These are phyloP conservation scores for Hordeum vulgare DNA, from an alignment of 176 grass and related monocot species.

Conservation along the genomic window DNA sequence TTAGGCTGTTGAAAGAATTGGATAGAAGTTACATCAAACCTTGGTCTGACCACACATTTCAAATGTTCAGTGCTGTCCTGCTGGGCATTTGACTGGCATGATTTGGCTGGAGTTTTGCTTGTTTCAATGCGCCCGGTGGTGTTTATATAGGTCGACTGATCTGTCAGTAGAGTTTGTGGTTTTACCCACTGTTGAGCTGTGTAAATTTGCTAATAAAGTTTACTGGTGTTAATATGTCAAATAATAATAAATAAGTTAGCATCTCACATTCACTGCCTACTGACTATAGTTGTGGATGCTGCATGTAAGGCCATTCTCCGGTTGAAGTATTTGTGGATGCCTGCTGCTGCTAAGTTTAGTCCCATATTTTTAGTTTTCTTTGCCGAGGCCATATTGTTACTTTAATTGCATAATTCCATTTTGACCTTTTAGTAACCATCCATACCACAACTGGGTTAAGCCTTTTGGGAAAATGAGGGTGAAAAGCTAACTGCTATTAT, in stretches of 20 bases:
- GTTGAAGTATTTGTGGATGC: not conserved
- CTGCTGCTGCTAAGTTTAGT: not conserved
- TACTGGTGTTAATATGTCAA: not conserved
- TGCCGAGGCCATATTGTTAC: not conserved
- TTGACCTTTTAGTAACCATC: not conserved
- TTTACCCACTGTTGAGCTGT: not conserved
- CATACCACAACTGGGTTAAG: not conserved
- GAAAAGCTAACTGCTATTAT: not conserved
- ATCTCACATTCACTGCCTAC: not conserved
- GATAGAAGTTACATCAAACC: not conserved
- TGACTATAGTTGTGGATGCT: not conserved
- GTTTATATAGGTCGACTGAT: not conserved
- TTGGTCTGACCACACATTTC: not conserved
- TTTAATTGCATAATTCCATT: not conserved
- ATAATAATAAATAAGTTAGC: not conserved
- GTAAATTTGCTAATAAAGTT: not conserved
- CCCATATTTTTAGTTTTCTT: not conserved
- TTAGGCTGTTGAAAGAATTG: not conserved
- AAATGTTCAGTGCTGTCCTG: not conserved
- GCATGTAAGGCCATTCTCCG: not conserved
- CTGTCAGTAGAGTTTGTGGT: not conserved
- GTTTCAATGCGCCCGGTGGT: not conserved
- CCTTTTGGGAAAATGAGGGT: not conserved
- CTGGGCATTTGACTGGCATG: not conserved
- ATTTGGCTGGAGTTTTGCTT: not conserved